Base-by-base conservation (phyloP, 2,329 filamentous ascomycete species). In the Apiospora marii region DNA sequence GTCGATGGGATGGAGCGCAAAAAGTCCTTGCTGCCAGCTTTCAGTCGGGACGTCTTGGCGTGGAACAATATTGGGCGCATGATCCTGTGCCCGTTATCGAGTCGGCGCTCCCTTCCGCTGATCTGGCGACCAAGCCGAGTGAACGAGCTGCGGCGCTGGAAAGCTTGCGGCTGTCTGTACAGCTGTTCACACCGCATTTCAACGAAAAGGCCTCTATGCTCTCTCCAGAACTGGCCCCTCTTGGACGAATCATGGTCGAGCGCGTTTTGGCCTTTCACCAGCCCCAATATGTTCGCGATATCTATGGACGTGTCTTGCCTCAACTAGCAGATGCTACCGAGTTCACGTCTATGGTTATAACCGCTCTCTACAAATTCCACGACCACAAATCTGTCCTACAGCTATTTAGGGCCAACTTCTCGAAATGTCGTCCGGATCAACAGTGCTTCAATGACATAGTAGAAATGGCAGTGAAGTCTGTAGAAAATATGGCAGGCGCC, bases 11-110 rank as follows among this genome's bases (percentile, higher is more conserved):
- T 1, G 79, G 81, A 12, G 83, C 83, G 1, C 74, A 76, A 41
- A 74, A 73, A 4, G 75, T 85, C 4, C 75, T 86, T 6, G 70
- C 49, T 34, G 68, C 74, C 5, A 76, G 81, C 7, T 51, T 83
- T 5, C 64, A 67, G 3, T 72, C 75, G 16, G 79, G 79, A 0
- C 73, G 78, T 6, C 69, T 85, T 1, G 74, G 79, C 22, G 82
- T 83, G 73, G 75, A 70, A 10, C 73, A 77, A 19, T 86, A 82
- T 67, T 80, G 82, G 69, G 78, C 76, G n/a, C 80, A 83, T 73
- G 69, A 81, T 0, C 84, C 84, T 10, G 58, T 83, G 2, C 24
- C 74, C 1, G 75, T 85, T 13, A 80, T 85, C 48, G 74, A 81
- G 4, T 77, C 71, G 16, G 34, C 69, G 73, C 8, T 72, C 80